phyloP scores from a whole-genome alignment of 345 rosid species.

The Citrus sinensis region DNA sequence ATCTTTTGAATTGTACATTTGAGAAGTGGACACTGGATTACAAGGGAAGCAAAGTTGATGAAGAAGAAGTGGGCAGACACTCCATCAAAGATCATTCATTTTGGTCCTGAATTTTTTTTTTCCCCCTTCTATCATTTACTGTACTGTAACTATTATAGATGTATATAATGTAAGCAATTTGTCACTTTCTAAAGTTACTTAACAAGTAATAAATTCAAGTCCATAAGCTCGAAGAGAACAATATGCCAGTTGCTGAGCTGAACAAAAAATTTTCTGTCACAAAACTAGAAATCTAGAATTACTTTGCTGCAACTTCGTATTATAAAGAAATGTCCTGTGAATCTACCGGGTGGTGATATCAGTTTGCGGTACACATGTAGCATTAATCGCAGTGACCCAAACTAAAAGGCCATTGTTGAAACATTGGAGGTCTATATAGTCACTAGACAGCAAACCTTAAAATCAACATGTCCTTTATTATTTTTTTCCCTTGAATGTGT shows the following conservation, averaged over 20 bases:
- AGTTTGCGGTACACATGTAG: too few relatives aligned
- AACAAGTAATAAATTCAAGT: background rate
- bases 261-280: background rate
- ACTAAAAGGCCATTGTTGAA: too few relatives aligned
- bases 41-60: conserved; percentile 20
- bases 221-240: background rate
- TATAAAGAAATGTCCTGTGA: too few relatives aligned
- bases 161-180: background rate
- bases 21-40: conserved; percentile 56
- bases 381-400: too few relatives aligned
- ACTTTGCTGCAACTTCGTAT: background rate
- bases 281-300: background rate
- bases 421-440: too few relatives aligned
- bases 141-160: background rate
- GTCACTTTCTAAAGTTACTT: background rate
- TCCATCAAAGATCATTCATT: conserved; percentile 29
- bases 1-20: conserved; percentile 53
- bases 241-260: background rate
- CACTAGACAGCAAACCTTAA: too few relatives aligned
- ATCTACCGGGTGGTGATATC: too few relatives aligned
- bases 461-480: too few relatives aligned
- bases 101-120: conserved; percentile 39
- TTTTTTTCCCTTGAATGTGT: too few relatives aligned
- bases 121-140: background rate
- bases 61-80: conserved; percentile 12